Conservation (phyloP, 169 alveolate species). For the Cryptosporidium meleagridis region DNA sequence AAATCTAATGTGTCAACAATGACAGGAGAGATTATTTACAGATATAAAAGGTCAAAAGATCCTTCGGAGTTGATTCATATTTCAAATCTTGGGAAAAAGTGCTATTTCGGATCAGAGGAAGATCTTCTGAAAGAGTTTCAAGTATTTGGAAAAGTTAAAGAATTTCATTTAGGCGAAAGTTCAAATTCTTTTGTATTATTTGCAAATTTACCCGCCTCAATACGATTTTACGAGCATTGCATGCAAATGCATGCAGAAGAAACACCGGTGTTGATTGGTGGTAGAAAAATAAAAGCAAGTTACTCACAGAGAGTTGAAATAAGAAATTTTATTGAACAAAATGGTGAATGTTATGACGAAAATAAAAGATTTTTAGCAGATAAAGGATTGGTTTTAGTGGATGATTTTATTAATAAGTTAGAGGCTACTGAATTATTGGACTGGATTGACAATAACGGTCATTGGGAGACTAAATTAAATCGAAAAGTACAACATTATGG, state of each 20-base stretch:
- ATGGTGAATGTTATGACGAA: neutral
- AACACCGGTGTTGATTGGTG: constrained; percentile 5
- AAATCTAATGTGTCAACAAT: neutral
- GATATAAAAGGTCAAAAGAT: constrained; percentile 14
- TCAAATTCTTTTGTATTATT: constrained; percentile 43
- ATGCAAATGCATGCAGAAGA: neutral
- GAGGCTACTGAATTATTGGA: constrained; percentile 13
- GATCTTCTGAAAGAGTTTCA: constrained; percentile 4
- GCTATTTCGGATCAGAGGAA: neutral
- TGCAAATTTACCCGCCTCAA: constrained; percentile 11
- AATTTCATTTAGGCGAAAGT: constrained; percentile 27
- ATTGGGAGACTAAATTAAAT: constrained; percentile 23
- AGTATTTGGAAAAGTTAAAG: constrained; percentile 11
- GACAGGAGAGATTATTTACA: neutral
- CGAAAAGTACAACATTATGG: constrained; percentile 69
- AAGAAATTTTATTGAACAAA: neutral
- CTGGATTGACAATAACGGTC: constrained; percentile 41
- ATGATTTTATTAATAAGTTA: neutral
- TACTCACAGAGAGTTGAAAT: constrained; percentile 11
- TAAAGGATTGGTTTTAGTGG: constrained; percentile 5
- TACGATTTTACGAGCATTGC: constrained; percentile 52
- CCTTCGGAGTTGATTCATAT: constrained; percentile 32
- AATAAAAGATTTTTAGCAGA: neutral
- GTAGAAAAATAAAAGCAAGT: constrained; percentile 11
- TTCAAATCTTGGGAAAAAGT: constrained; percentile 40